Conservation (phyloP, 805 yeast species). For the Starmerella kuoi region DNA sequence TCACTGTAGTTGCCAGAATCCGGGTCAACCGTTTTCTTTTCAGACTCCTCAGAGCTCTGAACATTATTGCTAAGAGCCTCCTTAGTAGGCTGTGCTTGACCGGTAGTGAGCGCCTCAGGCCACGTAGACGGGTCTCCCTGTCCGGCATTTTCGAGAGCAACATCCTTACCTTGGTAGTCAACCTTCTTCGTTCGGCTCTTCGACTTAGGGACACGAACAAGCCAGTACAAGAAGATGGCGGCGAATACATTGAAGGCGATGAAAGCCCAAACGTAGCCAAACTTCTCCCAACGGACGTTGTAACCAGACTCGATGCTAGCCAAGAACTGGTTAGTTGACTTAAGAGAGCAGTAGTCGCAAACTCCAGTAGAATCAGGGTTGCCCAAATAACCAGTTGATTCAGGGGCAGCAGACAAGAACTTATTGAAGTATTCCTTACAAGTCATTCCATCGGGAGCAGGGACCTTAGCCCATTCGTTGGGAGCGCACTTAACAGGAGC, state of each 20-base stretch:
- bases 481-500: slow-evolving; percentile 39
- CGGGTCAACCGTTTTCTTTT: too few species aligned
- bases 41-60: too few species aligned
- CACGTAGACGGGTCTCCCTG: slow-evolving; percentile 9
- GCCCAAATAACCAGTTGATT: slow-evolving; percentile 42
- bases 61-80: too few species aligned
- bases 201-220: slow-evolving; percentile 25
- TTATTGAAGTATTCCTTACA: slow-evolving; percentile 44
- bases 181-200: slow-evolving; percentile 21
- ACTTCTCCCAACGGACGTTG: slow-evolving; percentile 48
- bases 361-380: slow-evolving; percentile 38
- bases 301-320: slow-evolving; percentile 35
- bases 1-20: too few species aligned
- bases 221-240: slow-evolving; percentile 26
- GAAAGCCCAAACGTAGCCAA: slow-evolving; percentile 51
- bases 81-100: slow-evolving; percentile 5
- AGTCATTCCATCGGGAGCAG: slow-evolving; percentile 49
- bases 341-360: slow-evolving; percentile 35
- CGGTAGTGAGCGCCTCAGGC: slow-evolving; percentile 12
- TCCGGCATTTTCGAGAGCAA: slow-evolving; percentile 17
- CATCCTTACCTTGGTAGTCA: slow-evolving; percentile 17
- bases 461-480: slow-evolving; percentile 39
- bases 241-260: slow-evolving; percentile 40
- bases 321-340: slow-evolving; percentile 36
- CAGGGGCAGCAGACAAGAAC: slow-evolving; percentile 31